Base-by-base conservation (phyloP, 371 early-diverging fungal species). In the Mortierella sp. region DNA sequence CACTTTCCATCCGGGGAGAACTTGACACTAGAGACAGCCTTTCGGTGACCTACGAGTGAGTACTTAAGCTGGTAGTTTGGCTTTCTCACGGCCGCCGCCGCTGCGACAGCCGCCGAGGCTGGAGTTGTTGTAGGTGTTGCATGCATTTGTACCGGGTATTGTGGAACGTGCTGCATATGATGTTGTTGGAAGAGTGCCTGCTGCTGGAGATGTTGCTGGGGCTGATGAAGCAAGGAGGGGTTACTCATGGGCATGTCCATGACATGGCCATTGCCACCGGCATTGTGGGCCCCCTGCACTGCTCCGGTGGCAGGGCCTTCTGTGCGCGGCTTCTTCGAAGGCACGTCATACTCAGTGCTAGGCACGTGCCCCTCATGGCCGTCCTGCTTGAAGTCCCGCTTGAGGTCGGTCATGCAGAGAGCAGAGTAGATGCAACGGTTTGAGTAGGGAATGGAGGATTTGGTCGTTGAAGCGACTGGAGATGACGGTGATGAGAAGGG, bases 1-100 rank as follows among this genome's bases (percentile, higher is more conserved):
- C 95, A 97, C 80, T 92, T 90, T 42, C 98, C 99, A 72, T 98
- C 97, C 3, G 99, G 99, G 14, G 97, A 97, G 73, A 97, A 97
- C 79, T 99, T 99, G 24, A 98, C 97, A 43, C 94, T 90, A 2
- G 97, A 96, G 0, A 98, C 90, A 3, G 97, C 93, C 86, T 94
- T 96, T 53, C 92, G 93, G 80, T 99, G 99, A 8, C 99, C 99
- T 8, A 92, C 89, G 28, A 98, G 86, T 14, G 94, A 93, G 70
- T 89, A 95, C 59, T 90, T 93, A 17, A 97, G 83, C 59, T 89
- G 85, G 65, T 97, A 98, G 64, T 96, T 94, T 17, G 97, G 95
- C 72, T 85, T 89, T 32, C 87, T 83, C 15, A 75, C 68, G 50
- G 82, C 59, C 5, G 66, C 34, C 28, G 78, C 53, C n/a, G 72